Evolutionary conservation across 345 rosid species (phyloP).

Genomic region (Carallia brachiata): DNA sequence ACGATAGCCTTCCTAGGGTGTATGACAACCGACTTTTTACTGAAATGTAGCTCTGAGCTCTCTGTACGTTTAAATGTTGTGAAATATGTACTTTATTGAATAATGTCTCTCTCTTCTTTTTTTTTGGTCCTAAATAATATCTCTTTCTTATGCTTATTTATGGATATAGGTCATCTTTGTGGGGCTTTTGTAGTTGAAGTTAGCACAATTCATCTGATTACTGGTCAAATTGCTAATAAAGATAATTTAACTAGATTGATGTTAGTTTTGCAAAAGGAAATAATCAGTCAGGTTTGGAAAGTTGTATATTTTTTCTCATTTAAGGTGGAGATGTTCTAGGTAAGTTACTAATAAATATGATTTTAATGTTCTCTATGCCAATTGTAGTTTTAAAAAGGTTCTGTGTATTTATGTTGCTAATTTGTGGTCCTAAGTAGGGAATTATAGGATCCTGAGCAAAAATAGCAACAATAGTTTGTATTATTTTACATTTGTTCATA

Average conservation of each 20-base stretch:
- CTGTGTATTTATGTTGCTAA: not conserved
- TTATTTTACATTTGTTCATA: too few relatives aligned
- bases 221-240: slow-evolving; percentile 51
- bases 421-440: not conserved
- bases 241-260: slow-evolving; percentile 64
- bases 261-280: slow-evolving; percentile 62
- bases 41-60: too few relatives aligned
- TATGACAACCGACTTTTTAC: too few relatives aligned
- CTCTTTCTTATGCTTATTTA: slow-evolving; percentile 11
- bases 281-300: slow-evolving; percentile 73
- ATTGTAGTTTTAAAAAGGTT: too few relatives aligned
- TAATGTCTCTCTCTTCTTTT: too few relatives aligned
- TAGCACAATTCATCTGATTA: slow-evolving; percentile 49
- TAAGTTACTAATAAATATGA: slow-evolving; percentile 13
- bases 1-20: too few relatives aligned
- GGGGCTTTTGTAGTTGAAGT: slow-evolving; percentile 71
- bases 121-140: not conserved
- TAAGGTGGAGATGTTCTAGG: slow-evolving; percentile 90
- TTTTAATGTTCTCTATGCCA: not conserved
- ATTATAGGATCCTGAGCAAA: not conserved
- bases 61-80: too few relatives aligned
- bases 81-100: not conserved
- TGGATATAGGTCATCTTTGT: slow-evolving; percentile 69
- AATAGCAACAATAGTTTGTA: too few relatives aligned
- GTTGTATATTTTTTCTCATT: slow-evolving; percentile 67